Evolutionary conservation across 805 yeast genomes (phyloP).

Genomic region (Brettanomyces sp.): DNA sequence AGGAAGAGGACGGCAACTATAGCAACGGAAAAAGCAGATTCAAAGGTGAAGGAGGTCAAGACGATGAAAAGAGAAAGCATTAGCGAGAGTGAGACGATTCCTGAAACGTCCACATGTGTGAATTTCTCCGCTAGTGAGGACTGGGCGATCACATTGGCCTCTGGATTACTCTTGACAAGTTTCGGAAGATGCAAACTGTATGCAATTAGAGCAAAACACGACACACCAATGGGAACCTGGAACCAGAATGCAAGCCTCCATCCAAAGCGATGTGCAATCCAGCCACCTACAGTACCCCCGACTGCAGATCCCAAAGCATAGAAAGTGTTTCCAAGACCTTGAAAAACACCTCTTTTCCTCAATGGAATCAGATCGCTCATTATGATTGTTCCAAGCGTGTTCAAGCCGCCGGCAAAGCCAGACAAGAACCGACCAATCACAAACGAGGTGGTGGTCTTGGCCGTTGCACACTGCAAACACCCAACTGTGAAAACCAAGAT

Average conservation of each 20-base stretch:
- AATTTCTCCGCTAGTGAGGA: conserved; percentile 33
- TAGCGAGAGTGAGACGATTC: conserved; percentile 23
- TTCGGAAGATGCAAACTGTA: conserved; percentile 38
- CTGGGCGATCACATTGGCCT: conserved; percentile 18
- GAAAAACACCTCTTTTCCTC: conserved; percentile 73
- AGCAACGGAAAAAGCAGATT: conserved; percentile 31
- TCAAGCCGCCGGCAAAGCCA: conserved; percentile 89
- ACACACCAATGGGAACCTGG: conserved; percentile 43
- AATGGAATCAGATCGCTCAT: conserved; percentile 75
- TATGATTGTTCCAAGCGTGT: conserved; percentile 66
- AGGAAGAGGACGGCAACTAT: conserved; percentile 15
- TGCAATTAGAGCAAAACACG: conserved; percentile 28
- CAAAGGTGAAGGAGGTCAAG: conserved; percentile 31
- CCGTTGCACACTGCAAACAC: conserved; percentile 44
- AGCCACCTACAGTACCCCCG: conserved; percentile 61
- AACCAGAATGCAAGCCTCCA: conserved; percentile 58
- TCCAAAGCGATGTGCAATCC: conserved; percentile 45
- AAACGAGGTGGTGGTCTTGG: conserved; percentile 37
- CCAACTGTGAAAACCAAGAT: conserved; percentile 49
- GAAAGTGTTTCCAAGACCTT: conserved; percentile 74
- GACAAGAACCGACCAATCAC: conserved; percentile 58
- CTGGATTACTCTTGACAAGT: conserved; percentile 7
- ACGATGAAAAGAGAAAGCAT: conserved; percentile 24
- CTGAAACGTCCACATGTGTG: conserved; percentile 44
- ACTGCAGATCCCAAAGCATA: conserved; percentile 72